Evolutionary conservation across 2,329 filamentous ascomycete genomes (phyloP).

Genomic region (Ilyonectria destructans): DNA sequence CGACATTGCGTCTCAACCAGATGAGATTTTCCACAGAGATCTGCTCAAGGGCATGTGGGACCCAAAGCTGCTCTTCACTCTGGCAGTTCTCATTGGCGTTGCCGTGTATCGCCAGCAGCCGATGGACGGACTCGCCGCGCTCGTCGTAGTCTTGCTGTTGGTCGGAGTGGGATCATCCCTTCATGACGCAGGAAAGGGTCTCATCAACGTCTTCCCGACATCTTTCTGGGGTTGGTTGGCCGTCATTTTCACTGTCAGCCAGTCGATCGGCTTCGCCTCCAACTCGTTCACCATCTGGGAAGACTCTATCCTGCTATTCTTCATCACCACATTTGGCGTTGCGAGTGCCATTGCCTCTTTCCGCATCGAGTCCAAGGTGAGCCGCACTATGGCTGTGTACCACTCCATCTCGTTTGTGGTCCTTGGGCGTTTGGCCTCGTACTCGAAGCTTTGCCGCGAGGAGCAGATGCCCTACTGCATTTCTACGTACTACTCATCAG

Average conservation of each 20-base stretch:
- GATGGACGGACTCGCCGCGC: slow-evolving; percentile 57
- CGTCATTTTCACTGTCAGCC: slow-evolving; percentile 84
- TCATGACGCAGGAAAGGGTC: slow-evolving; percentile 60
- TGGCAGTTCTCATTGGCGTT: slow-evolving; percentile 49
- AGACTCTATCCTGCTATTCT: slow-evolving; percentile 93
- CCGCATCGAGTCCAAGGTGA: slow-evolving; percentile 76
- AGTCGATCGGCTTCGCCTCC: slow-evolving; percentile 94
- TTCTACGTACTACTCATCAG: slow-evolving; percentile 95
- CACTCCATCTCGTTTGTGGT: slow-evolving; percentile 89
- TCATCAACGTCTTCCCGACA: slow-evolving; percentile 75
- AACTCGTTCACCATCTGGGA: slow-evolving; percentile 99
- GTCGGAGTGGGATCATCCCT: slow-evolving; percentile 63
- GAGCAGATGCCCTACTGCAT: slow-evolving; percentile 98
- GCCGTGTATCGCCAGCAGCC: slow-evolving; percentile 54
- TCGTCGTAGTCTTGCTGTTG: slow-evolving; percentile 55
- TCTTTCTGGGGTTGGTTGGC: slow-evolving; percentile 92
- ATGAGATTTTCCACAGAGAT: slow-evolving; percentile 52
- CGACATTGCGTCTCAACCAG: slow-evolving; percentile 60
- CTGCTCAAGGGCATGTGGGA: slow-evolving; percentile 58
- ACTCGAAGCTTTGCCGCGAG: slow-evolving; percentile 94
- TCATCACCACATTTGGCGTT: slow-evolving; percentile 89
- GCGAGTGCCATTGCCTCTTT: slow-evolving; percentile 83
- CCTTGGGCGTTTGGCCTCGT: slow-evolving; percentile 84
- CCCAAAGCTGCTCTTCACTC: slow-evolving; percentile 52
- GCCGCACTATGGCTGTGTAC: slow-evolving; percentile 84